Conservation (phyloP, 768 basidiomycete species). For the Nidula microcarpa region DNA sequence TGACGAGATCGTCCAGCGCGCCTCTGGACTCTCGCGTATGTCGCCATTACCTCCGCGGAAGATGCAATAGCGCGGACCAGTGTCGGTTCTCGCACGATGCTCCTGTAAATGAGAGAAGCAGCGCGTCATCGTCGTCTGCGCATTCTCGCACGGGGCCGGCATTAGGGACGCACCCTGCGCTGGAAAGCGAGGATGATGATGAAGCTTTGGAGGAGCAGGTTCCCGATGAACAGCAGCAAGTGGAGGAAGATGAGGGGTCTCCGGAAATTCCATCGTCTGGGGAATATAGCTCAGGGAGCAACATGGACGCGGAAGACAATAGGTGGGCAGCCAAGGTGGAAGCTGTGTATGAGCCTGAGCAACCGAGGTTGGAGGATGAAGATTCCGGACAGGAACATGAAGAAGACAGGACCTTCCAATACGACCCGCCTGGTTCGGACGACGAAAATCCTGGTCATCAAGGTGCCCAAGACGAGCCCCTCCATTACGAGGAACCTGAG, state of each 20-base stretch:
- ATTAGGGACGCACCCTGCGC: neutral
- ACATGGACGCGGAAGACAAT: too few species aligned
- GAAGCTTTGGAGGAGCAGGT: neutral
- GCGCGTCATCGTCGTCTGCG: neutral
- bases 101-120: neutral
- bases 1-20: neutral
- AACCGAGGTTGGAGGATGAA: too few species aligned
- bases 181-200: neutral
- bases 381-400: too few species aligned
- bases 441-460: neutral
- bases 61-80: neutral
- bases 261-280: neutral
- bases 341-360: too few species aligned
- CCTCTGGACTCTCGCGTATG: neutral
- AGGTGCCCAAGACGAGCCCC: neutral
- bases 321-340: too few species aligned
- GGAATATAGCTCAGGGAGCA: neutral
- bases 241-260: neutral
- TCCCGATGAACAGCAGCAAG: neutral
- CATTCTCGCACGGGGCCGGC: neutral
- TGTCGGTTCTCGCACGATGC: neutral
- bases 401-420: too few species aligned
- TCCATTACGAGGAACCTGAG: neutral
- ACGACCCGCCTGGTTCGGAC: too few species aligned
- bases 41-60: neutral